Conservation (phyloP, 2,329 filamentous ascomycete genomes). For the Xylariomycetidae sp. region DNA sequence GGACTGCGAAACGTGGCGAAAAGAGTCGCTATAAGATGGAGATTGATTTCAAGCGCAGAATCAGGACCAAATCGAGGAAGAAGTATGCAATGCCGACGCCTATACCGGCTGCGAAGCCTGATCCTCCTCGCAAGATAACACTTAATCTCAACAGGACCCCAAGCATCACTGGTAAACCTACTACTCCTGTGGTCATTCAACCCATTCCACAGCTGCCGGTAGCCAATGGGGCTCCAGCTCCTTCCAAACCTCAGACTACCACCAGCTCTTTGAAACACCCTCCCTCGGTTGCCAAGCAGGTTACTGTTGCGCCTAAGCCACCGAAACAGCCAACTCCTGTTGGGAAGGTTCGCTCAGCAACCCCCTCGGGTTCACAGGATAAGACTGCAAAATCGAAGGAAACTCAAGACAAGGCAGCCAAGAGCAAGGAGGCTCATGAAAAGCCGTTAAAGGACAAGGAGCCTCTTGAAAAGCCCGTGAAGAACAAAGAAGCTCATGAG, state of each 20-base stretch:
- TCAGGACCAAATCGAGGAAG: conserved; percentile 22
- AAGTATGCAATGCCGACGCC: conserved; percentile 13
- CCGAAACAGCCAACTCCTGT: too few relatives aligned
- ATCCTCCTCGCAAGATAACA: conserved; percentile 28
- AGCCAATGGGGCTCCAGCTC: conserved; percentile 1
- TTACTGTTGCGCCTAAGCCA: too few relatives aligned
- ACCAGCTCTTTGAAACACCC: too few relatives aligned
- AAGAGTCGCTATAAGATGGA: conserved; percentile 16
- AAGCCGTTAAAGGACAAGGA: neutral
- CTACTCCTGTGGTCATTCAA: conserved; percentile 9
- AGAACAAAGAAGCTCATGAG: too few relatives aligned
- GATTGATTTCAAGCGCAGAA: conserved; percentile 21
- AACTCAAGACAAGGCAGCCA: neutral
- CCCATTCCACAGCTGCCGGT: conserved; percentile 3
- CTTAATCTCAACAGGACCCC: conserved; percentile 24
- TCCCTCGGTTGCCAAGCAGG: too few relatives aligned
- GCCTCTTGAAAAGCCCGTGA: too few relatives aligned
- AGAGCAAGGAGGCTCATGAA: too few relatives aligned
- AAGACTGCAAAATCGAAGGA: neutral
- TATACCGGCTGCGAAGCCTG: conserved; percentile 11
- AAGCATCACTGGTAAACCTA: conserved; percentile 17
- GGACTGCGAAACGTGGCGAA: conserved; percentile 31
- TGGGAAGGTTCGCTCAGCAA: too few relatives aligned
- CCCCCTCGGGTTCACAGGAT: neutral
- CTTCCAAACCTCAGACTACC: neutral